Base-by-base conservation (phyloP, 108 stramenopile species). In the Heterococcus sp. region DNA sequence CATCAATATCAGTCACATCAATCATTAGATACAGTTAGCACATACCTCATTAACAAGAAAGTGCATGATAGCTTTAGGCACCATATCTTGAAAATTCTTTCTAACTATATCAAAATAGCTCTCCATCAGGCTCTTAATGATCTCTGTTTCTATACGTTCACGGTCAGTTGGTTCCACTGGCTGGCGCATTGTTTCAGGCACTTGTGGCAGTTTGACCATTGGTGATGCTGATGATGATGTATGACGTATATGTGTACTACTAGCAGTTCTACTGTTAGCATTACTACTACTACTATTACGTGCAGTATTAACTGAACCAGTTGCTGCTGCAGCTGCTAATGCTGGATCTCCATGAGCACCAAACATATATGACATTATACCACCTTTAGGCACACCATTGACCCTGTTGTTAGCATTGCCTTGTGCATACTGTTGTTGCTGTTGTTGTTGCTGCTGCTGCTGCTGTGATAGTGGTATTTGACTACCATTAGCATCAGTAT, bases 41-140 rank as follows among this genome's bases (percentile, higher is more conserved):
- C n/a, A n/a, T 71, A 93, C 93, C 65, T 97, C 93, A 77, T 97
- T 96, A 32, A 99, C 96, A 33, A 99, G 84, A 76, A 96, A 97
- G 87, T 92, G 94, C 98, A 99, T 99, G 89, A 99, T 93, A 2
- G 96, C 96, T 86, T 99, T 97, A 28, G 96, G 96, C 31, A 97
- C 96, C 90, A 97, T 87, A 73, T 97, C 96, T 86, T 94, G 92
- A 79, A 95, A 95, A 72, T 92, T 96, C 89, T 97, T 99, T 36
- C 95, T 89, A 0, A 96, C 95, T 58, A 99, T 94, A 75, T 87
- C 89, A 77, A 98, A 97, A 89, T 98, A 98, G 5, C 63, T 92
- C 90, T 68, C 38, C 35, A 97, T 93, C 38, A 98, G 82, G 31
- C 92, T 91, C 86, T 97, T 96, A 87, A 99, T 97, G 65, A 97